Evolutionary conservation across 225 moss, liverwort and hornwort species (phyloP).

Genomic region (Pleurozium schreberi): DNA sequence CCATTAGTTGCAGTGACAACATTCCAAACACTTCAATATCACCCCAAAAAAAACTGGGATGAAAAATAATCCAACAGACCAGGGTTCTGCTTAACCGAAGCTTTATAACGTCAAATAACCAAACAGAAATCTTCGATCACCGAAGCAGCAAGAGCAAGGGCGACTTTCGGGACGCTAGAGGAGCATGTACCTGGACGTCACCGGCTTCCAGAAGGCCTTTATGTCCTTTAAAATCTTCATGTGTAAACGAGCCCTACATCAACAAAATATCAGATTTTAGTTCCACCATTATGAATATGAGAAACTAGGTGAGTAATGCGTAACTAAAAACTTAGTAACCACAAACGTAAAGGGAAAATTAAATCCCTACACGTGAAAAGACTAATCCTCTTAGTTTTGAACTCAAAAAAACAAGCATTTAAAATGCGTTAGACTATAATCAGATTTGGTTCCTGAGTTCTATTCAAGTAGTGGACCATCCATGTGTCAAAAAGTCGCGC

Average conservation of each 20-base stretch:
- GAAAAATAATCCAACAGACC: neutral
- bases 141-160: neutral
- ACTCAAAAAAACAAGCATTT: neutral
- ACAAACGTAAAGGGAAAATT: neutral
- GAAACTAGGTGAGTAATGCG: neutral
- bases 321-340: neutral
- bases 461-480: too few relatives aligned
- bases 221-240: constrained; percentile 84
- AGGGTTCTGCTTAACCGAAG: neutral
- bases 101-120: neutral
- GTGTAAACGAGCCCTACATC: constrained; percentile 49
- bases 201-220: constrained; percentile 64
- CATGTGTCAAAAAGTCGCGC: neutral
- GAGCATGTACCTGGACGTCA: constrained; percentile 60
- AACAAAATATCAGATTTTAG: neutral
- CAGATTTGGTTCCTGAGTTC: neutral
- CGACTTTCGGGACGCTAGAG: neutral
- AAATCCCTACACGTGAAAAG: neutral
- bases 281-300: neutral
- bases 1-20: neutral
- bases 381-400: neutral
- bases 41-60: neutral
- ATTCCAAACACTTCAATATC: neutral
- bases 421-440: neutral
- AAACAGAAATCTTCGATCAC: neutral